A percentile compares a stretch with the other conserved stretches of the same genome.
Conservation (phyloP, 768 basidiomycete genomes). For the Thelephora ganbajun region DNA sequence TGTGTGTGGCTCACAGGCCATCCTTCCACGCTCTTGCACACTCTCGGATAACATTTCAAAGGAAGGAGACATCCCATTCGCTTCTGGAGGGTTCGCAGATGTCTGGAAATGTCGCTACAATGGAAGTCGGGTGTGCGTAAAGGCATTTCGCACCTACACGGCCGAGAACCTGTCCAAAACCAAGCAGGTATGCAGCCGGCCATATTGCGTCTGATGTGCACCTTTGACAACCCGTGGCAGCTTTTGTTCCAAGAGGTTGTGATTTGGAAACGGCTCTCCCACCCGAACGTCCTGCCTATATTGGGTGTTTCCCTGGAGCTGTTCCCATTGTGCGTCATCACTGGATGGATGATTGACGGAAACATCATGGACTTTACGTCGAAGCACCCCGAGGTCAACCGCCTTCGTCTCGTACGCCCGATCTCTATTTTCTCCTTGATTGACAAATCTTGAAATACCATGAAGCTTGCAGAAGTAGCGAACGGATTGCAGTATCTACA, state of each 20-base stretch:
- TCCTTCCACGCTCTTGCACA: background rate
- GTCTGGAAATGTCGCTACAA: background rate
- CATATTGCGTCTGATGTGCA: background rate
- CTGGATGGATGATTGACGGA: conserved; percentile 1
- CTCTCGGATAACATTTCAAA: background rate
- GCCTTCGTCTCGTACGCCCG: no score
- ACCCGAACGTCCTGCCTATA: background rate
- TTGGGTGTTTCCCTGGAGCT: background rate
- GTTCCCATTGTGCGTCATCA: background rate
- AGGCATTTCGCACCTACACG: background rate
- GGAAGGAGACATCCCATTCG: background rate
- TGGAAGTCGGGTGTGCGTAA: background rate
- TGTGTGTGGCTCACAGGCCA: background rate
- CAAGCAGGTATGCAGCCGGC: no score
- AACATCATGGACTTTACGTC: background rate
- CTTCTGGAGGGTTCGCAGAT: no score
- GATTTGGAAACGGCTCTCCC: background rate
- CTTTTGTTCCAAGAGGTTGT: no score
- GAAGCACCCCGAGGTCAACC: no score
- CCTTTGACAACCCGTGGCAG: background rate
- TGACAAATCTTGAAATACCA: no score
- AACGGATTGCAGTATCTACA: conserved; percentile 12
- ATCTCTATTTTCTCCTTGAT: background rate
- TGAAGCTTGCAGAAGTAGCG: conserved; percentile 9
- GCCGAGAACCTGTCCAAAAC: background rate